phyloP scores from a whole-genome alignment of 164 flowering plant species.

The Umbellularia californica region DNA sequence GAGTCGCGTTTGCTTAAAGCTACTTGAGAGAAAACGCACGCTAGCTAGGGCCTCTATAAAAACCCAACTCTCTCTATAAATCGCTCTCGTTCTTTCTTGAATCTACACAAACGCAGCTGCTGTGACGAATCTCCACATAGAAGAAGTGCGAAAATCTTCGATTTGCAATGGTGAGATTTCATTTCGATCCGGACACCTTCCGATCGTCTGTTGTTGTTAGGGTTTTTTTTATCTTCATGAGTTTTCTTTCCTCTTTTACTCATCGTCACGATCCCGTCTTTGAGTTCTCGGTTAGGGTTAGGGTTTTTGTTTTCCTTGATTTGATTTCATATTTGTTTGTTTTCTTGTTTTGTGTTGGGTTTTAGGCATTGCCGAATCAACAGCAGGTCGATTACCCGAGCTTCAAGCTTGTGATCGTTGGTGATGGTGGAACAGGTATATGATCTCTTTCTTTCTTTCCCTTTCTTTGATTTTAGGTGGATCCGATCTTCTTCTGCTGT shows the following conservation, averaged over 20 bases:
- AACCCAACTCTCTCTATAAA: background rate
- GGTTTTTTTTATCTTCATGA: too few species aligned
- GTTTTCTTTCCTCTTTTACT: background rate
- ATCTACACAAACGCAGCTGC: background rate
- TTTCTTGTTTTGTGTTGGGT: background rate
- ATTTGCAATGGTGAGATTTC: conserved; percentile 2
- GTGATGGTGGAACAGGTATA: conserved; percentile 25
- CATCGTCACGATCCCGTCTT: background rate
- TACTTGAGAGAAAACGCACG: background rate
- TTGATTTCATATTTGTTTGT: background rate
- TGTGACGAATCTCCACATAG: background rate
- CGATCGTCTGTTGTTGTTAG: background rate
- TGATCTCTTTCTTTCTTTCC: background rate
- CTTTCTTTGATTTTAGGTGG: background rate
- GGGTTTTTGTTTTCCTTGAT: background rate
- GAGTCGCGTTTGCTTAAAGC: conserved; percentile 23
- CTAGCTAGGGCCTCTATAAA: background rate
- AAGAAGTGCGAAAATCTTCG: background rate
- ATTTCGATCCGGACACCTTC: background rate
- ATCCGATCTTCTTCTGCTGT: background rate
- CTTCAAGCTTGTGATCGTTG: conserved; percentile 34
- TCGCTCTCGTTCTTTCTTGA: background rate
- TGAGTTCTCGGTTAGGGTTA: background rate
- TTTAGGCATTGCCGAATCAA: conserved; percentile 19
- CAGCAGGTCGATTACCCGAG: conserved; percentile 25